phyloP scores from a whole-genome alignment of 2,329 filamentous ascomycete species.

The Pseudogymnoascus destructans region DNA sequence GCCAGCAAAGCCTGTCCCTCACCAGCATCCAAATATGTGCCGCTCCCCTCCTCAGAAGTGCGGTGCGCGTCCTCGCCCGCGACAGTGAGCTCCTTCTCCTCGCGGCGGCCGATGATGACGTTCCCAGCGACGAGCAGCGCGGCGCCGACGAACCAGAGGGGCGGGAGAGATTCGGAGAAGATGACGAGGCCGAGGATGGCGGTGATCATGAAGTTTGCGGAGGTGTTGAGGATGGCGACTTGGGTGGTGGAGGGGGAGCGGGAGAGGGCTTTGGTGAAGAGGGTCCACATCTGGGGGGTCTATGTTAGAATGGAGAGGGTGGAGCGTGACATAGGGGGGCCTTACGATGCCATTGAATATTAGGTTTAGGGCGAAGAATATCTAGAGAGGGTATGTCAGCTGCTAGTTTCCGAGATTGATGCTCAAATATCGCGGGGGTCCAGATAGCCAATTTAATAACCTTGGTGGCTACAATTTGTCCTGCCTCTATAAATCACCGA shows the following conservation, averaged over 20 bases:
- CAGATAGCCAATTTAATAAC: not conserved
- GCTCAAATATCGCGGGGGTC: not conserved
- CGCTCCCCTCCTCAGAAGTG: not conserved
- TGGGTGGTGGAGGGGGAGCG: slow-evolving; percentile 63
- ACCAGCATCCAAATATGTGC: slow-evolving; percentile 2
- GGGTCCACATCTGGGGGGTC: slow-evolving; percentile 55
- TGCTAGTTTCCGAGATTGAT: not conserved
- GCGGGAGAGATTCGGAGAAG: slow-evolving; percentile 58
- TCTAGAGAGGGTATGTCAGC: slow-evolving; percentile 16
- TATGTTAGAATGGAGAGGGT: not conserved
- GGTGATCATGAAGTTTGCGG: slow-evolving; percentile 68
- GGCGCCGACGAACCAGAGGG: slow-evolving; percentile 66
- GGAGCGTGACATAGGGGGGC: slow-evolving; percentile 12
- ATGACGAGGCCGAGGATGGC: slow-evolving; percentile 57
- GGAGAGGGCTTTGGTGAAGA: slow-evolving; percentile 69
- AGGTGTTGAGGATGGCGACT: slow-evolving; percentile 72
- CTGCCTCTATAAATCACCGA: not conserved
- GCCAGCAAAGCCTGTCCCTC: slow-evolving; percentile 7
- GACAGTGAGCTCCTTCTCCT: slow-evolving; percentile 32
- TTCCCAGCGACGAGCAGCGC: slow-evolving; percentile 60
- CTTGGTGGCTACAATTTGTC: not conserved
- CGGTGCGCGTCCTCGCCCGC: not conserved
- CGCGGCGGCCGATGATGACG: slow-evolving; percentile 62
- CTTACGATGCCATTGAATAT: slow-evolving; percentile 57
- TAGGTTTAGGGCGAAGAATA: slow-evolving; percentile 64